Base-by-base conservation (phyloP, 306 rosid genomes). In the Cicer arietinum region DNA sequence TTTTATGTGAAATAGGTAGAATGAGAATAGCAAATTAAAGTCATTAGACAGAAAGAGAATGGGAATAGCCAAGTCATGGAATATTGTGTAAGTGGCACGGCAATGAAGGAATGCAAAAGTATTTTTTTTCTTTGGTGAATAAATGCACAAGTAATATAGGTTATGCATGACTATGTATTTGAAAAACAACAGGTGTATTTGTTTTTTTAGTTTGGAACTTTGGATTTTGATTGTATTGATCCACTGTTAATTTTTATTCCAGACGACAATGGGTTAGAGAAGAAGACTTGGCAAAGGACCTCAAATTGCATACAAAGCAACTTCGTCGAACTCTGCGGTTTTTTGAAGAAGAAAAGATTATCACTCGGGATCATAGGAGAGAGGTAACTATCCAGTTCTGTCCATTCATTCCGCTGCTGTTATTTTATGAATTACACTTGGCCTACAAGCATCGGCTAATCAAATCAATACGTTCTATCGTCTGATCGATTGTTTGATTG, bases 261-360 rank as follows among this genome's bases (percentile, higher is more conserved):
- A 92, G 99, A 73, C 93, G 96, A 10, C 98, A 92, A 85, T 95
- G 99, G 99, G 97, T 95, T 47, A 86, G 97, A 17, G 98, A 92
- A 83, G 97, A 95, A 77, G 98, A 95, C 85, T 89, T 95, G 83
- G 98, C 97, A 59, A 95, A 95, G 92, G 96, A 92, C 81, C 91
- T 92, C 75, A 90, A 92, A 75, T 79, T 95, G 76, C 99, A 95
- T 79, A 77, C 97, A 0, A 92, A 95, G 86, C 98, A 90, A 69
- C 94, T 94, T 70, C 98, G 96, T 50, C 91, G 96, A 72, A 90
- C 92, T 68, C 74, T 92, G 74, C 85, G 92, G 47, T 89, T 86
- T 72, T 90, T 95, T 73, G 99, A 95, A 83, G 99, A 92, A 83
- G 99, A 95, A 86, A 92, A 92, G 83, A 77, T 95, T 65, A 84